Evolutionary conservation across 805 yeast genomes (phyloP).

Genomic region (Candida nonsorbophila): DNA sequence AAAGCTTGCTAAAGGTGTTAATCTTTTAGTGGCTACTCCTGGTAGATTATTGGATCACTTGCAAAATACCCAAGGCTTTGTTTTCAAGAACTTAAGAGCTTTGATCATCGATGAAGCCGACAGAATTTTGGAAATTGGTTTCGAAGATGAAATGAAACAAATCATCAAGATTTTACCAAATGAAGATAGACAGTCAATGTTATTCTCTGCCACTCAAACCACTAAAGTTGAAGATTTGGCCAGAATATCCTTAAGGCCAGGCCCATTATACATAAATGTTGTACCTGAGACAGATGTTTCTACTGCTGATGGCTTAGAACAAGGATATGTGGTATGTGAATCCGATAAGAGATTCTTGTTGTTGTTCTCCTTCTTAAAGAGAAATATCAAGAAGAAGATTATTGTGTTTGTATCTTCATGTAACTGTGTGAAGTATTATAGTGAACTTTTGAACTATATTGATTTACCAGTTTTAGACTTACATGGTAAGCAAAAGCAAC

Average conservation of each 20-base stretch:
- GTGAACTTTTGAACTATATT: slow-evolving; percentile 90
- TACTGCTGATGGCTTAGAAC: slow-evolving; percentile 96
- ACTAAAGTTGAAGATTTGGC: slow-evolving; percentile 98
- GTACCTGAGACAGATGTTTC: slow-evolving; percentile 78
- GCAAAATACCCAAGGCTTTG: slow-evolving; percentile 91
- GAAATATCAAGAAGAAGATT: slow-evolving; percentile 85
- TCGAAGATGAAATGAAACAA: slow-evolving; percentile 98
- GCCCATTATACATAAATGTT: slow-evolving; percentile 91
- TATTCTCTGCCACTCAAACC: slow-evolving; percentile 98
- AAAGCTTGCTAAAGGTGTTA: slow-evolving; percentile 89
- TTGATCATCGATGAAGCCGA: slow-evolving; percentile 97
- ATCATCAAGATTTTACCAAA: slow-evolving; percentile 89
- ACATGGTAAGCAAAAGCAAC: slow-evolving; percentile 98
- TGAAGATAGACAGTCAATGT: slow-evolving; percentile 92
- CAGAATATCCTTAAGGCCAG: slow-evolving; percentile 88
- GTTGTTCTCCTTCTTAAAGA: slow-evolving; percentile 86
- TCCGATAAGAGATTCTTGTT: slow-evolving; percentile 89
- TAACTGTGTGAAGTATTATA: slow-evolving; percentile 93
- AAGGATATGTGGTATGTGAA: slow-evolving; percentile 97
- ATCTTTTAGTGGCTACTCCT: slow-evolving; percentile 91
- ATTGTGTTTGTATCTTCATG: slow-evolving; percentile 95
- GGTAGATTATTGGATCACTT: slow-evolving; percentile 95
- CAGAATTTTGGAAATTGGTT: slow-evolving; percentile 94
- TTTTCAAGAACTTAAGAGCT: slow-evolving; percentile 91
- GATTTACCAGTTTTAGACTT: slow-evolving; percentile 94